phyloP scores from a whole-genome alignment of 2,329 filamentous ascomycete species.

The Fusarium anthophilum region DNA sequence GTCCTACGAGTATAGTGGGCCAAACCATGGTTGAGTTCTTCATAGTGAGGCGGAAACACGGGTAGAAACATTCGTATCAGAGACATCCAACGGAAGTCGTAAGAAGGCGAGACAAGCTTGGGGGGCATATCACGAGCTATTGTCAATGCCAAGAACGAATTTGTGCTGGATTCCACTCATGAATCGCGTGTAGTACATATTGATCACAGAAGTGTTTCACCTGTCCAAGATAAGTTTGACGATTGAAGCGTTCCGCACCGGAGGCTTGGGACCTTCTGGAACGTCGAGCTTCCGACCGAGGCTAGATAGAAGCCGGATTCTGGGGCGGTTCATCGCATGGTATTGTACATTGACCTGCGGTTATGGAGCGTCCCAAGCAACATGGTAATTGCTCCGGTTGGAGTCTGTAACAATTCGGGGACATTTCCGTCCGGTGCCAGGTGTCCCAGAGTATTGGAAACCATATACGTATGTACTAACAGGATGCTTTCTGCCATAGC shows the following conservation, averaged over 20 bases:
- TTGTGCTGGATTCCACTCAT: conserved; percentile 11
- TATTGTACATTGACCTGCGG: conserved; percentile 1
- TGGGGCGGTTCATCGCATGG: conserved; percentile 23
- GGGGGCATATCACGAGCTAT: conserved; percentile 17
- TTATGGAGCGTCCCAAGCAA: conserved; percentile 8
- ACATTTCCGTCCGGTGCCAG: conserved; percentile 33
- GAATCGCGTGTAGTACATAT: conserved; percentile 13
- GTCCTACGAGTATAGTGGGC: conserved; percentile 17
- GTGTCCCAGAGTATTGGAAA: conserved; percentile 37
- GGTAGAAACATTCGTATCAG: conserved; percentile 24
- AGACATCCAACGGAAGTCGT: conserved; percentile 22
- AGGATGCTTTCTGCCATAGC: conserved; percentile 12
- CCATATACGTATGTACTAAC: conserved; percentile 7
- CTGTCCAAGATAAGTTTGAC: conserved; percentile 25
- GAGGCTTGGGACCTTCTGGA: conserved; percentile 41
- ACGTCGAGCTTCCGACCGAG: conserved; percentile 32
- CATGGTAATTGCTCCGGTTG: conserved; percentile 28
- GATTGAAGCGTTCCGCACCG: conserved; percentile 16
- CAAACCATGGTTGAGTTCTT: conserved; percentile 7
- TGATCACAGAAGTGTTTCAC: conserved; percentile 39
- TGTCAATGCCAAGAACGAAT: conserved; percentile 11
- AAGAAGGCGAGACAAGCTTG: conserved; percentile 16
- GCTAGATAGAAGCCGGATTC: conserved; percentile 26
- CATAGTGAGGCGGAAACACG: conserved; percentile 28
- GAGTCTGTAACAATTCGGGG: conserved; percentile 28